These are phyloP conservation scores for Ascoidea tarda DNA, from an alignment of 805 yeast genomes.

Conservation along the genomic window DNA sequence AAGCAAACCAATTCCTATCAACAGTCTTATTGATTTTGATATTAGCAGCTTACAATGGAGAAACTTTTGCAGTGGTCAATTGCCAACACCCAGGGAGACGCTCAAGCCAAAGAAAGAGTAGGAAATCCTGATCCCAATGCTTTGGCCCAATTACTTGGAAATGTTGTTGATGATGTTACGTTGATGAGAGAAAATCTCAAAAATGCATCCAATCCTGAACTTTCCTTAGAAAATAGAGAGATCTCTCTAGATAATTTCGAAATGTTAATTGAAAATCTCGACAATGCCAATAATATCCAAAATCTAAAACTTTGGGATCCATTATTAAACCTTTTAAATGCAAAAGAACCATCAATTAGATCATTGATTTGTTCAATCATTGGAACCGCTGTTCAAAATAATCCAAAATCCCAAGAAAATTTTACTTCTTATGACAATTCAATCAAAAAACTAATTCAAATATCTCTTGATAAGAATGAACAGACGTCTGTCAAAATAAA, in stretches of 20 bases:
- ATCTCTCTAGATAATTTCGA: slow-evolving; percentile 84
- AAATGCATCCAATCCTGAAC: slow-evolving; percentile 43
- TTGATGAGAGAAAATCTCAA: slow-evolving; percentile 68
- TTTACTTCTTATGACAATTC: slow-evolving; percentile 39
- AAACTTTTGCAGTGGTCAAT: slow-evolving; percentile 87
- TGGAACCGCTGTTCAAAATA: slow-evolving; percentile 91
- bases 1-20: no score
- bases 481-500: slow-evolving; percentile 33
- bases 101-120: slow-evolving; percentile 45
- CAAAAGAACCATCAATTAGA: slow-evolving; percentile 31
- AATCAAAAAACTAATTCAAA: slow-evolving; percentile 26
- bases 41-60: slow-evolving; percentile 40
- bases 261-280: slow-evolving; percentile 84
- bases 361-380: slow-evolving; percentile 56
- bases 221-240: slow-evolving; percentile 46
- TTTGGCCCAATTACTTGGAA: slow-evolving; percentile 65
- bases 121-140: slow-evolving; percentile 73
- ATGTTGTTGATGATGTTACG: slow-evolving; percentile 66
- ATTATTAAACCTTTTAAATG: slow-evolving; percentile 38
- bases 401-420: slow-evolving; percentile 58
- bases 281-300: slow-evolving; percentile 88
- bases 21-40: no score
- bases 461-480: slow-evolving; percentile 18
- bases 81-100: slow-evolving; percentile 60
- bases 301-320: slow-evolving; percentile 72